These are phyloP conservation scores for Kitagawia praeruptora DNA, from an alignment of 129 eudicot genomes.

Conservation along the genomic window DNA sequence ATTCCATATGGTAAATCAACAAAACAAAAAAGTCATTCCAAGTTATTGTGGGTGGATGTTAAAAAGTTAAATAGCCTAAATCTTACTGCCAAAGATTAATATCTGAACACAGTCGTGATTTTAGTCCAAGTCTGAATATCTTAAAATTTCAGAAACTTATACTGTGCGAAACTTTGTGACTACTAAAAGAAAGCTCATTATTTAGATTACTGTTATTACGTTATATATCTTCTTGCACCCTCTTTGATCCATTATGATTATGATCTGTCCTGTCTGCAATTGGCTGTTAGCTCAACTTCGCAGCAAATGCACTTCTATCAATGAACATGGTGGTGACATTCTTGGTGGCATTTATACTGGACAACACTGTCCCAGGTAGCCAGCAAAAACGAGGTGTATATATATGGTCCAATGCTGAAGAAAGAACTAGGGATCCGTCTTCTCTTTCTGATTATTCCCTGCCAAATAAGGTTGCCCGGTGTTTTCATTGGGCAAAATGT, in stretches of 20 bases:
- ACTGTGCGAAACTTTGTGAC: background rate
- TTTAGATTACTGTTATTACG: background rate
- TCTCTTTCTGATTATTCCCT: constrained; percentile 51
- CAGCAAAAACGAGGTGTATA: constrained; percentile 74
- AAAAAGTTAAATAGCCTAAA: background rate
- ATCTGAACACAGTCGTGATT: background rate
- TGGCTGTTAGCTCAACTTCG: constrained; percentile 62
- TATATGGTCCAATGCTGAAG: constrained; percentile 68
- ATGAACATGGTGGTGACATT: constrained; percentile 89
- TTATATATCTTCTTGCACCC: background rate
- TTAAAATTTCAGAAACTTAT: background rate
- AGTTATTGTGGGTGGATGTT: background rate
- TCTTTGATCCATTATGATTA: background rate
- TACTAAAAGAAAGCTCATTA: background rate
- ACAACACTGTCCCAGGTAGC: constrained; percentile 78
- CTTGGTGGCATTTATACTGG: constrained; percentile 67
- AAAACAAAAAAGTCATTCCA: background rate
- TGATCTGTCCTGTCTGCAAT: constrained; percentile 9
- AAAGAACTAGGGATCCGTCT: constrained; percentile 45
- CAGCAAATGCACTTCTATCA: constrained; percentile 65
- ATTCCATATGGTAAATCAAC: background rate
- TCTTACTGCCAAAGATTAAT: background rate
- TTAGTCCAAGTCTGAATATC: background rate
- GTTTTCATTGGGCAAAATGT: constrained; percentile 69
- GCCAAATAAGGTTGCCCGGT: constrained; percentile 44